Conservation (phyloP, 2,329 filamentous ascomycete genomes). For the Xylariaceae sp. region DNA sequence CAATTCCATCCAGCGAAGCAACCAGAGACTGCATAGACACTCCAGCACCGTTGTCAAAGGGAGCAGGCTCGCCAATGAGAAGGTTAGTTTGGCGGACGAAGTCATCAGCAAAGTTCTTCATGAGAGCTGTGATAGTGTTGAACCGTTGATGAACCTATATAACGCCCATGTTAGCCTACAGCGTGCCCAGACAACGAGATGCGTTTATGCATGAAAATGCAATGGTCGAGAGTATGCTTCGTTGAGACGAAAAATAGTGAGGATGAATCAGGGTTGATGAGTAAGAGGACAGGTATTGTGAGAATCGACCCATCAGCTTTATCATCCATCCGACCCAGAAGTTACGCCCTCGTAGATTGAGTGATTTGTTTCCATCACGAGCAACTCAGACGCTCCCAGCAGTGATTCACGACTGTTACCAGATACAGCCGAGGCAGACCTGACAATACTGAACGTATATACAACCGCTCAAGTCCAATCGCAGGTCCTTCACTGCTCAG, state of each 20-base stretch:
- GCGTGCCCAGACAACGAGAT: no score
- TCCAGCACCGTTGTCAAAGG: slow-evolving; percentile 42
- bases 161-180: slow-evolving; percentile 1
- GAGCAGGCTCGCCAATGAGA: slow-evolving; percentile 61
- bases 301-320: background rate
- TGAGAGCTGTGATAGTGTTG: slow-evolving; percentile 70
- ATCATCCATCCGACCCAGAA: background rate
- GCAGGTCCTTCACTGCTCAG: no score
- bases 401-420: background rate
- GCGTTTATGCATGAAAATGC: no score
- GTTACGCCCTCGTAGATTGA: background rate
- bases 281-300: background rate
- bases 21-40: slow-evolving; percentile 36
- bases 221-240: no score
- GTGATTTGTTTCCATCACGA: background rate
- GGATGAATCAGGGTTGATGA: no score
- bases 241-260: no score
- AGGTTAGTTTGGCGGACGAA: slow-evolving; percentile 87
- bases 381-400: background rate
- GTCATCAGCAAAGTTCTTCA: slow-evolving; percentile 73
- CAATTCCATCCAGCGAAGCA: slow-evolving; percentile 49
- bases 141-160: slow-evolving; percentile 69
- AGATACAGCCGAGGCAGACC: no score
- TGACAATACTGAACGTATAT: no score
- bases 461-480: no score